phyloP scores from a whole-genome alignment of 441 rosid genomes.

The Corymbia citriodora region DNA sequence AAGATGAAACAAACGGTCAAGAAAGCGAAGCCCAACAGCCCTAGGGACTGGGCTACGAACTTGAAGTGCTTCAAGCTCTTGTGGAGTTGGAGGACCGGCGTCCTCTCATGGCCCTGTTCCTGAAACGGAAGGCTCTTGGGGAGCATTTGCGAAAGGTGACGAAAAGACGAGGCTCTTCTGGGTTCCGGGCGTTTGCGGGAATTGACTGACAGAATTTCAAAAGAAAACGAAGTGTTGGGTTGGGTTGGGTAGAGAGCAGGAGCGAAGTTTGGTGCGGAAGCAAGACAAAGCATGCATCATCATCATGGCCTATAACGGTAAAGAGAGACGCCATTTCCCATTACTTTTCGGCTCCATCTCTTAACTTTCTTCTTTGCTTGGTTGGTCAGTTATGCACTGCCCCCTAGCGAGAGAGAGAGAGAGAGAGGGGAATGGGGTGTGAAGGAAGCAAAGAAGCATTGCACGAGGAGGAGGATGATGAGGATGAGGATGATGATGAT shows the following conservation, averaged over 20 bases:
- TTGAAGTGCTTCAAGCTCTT: neutral
- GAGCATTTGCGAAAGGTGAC: neutral
- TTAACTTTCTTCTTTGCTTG: constrained; percentile 40
- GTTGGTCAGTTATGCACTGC: constrained; percentile 31
- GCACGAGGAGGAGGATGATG: constrained; percentile 10
- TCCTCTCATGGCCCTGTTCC: neutral
- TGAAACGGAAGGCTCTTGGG: neutral
- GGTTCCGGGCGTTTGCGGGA: neutral
- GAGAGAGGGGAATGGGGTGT: constrained; percentile 26
- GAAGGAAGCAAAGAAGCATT: constrained; percentile 45
- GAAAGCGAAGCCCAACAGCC: neutral
- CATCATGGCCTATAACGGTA: constrained; percentile 14
- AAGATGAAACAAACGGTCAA: neutral
- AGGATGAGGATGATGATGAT: constrained; percentile 11
- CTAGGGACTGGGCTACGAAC: neutral
- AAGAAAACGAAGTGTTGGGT: neutral
- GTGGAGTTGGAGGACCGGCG: neutral
- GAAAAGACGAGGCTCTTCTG: neutral
- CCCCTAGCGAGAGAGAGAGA: neutral
- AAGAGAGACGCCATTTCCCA: neutral
- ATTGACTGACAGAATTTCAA: neutral
- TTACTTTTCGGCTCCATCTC: neutral
- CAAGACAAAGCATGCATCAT: constrained; percentile 2
- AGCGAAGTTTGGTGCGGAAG: neutral
- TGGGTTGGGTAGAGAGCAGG: neutral